Evolutionary conservation across 306 rosid species (phyloP), one percentile per base, ranked within the genome.

Genomic region (Morella rubra): DNA sequence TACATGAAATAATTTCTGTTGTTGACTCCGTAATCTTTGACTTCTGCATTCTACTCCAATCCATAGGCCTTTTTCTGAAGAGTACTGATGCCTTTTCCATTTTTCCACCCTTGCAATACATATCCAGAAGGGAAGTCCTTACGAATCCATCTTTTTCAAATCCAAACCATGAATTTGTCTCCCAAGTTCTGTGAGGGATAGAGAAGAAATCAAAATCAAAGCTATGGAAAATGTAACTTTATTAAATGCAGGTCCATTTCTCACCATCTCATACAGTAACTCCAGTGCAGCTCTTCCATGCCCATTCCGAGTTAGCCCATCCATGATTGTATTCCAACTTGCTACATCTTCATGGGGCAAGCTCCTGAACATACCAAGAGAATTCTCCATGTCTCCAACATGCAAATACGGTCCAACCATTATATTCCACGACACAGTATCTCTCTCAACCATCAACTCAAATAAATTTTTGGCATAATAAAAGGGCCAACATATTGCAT

Each of bases 291-390:
- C 53, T 77, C 72, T 73, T 45, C 81, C 87, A 69, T 78, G 53
- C 75, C 96, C 91, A 73, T 85, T 81, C 73, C 74, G 90, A 86
- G 86, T 83, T 79, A 94, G 78, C 75, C 97, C 98, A 58, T 87
- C 88, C 27, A 94, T 78, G 47, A 94, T 75, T 37, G 90, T 90
- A 79, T 91, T 91, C 98, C 98, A 94, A 84, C 91, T 94, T 42
- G 87, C 93, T 19, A 86, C 87, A 83, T 90, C 91, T 82, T 84
- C 89, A 75, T 20, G 71, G 72, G 93, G 91, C 79, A 93, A 59
- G 16, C 71, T 85, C 80, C 80, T 78, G 74, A 93, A 93, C 80
- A 93, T 75, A 42, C 83, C 77, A 54, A 93, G 81, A 73, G 96
- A 83, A 73, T 83, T 91, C 70, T 85, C 86, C 74, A 83, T 84